Percentiles rank a stretch among this genome's conserved stretches.
Conservation (phyloP, 2,329 filamentous ascomycete genomes). For the Aspergillus unguis region DNA sequence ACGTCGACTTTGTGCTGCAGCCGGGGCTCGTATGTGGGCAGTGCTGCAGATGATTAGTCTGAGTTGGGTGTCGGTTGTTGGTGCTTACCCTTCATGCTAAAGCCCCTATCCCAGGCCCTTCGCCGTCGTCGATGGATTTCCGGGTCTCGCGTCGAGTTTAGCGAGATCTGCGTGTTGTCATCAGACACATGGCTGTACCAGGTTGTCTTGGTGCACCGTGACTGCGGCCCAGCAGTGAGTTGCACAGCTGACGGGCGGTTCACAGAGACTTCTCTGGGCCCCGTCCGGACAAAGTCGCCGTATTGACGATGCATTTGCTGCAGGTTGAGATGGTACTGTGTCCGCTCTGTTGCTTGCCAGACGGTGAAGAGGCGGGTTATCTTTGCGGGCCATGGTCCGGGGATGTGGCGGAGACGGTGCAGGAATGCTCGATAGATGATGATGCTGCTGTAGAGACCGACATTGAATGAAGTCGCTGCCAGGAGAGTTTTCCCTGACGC, state of each 20-base stretch:
- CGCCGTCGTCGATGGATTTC: constrained; percentile 13
- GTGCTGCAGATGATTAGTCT: not conserved
- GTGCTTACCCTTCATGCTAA: constrained; percentile 13
- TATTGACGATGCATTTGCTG: constrained; percentile 30
- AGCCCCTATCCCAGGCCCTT: constrained; percentile 11
- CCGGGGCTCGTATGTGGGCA: constrained; percentile 1
- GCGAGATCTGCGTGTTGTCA: constrained; percentile 9
- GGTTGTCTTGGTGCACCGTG: constrained; percentile 11
- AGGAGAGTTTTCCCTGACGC: not conserved
- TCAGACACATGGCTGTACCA: constrained; percentile 19
- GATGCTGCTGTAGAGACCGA: constrained; percentile 1
- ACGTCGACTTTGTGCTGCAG: constrained; percentile 4
- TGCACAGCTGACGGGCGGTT: constrained; percentile 16
- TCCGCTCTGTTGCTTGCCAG: constrained; percentile 20
- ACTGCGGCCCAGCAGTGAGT: constrained; percentile 12
- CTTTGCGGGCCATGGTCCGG: constrained; percentile 14
- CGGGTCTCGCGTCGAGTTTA: constrained; percentile 12
- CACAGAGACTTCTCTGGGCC: constrained; percentile 21
- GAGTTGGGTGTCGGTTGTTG: not conserved
- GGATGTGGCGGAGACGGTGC: constrained; percentile 19
- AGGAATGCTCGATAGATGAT: constrained; percentile 17
- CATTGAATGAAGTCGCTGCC: not conserved
- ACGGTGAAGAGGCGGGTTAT: constrained; percentile 28
- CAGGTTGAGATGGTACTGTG: constrained; percentile 31
- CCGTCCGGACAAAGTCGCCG: constrained; percentile 32